These are phyloP conservation scores for Hyaloscypha hepaticicola DNA, from an alignment of 495 filamentous ascomycete species.

Conservation along the genomic window DNA sequence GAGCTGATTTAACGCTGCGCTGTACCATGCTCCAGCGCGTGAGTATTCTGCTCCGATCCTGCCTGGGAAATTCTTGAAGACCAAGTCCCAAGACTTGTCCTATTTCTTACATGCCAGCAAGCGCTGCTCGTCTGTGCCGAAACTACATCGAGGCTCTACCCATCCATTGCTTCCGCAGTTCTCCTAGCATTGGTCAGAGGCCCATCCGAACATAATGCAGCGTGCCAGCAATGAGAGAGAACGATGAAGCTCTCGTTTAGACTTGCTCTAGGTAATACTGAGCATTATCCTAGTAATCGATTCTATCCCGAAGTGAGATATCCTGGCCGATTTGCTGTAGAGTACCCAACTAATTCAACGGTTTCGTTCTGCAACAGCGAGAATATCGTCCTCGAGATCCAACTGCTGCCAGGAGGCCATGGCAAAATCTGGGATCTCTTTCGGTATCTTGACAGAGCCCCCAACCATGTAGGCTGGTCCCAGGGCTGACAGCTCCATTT, in stretches of 20 bases:
- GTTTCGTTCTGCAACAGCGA: slow-evolving; percentile 16
- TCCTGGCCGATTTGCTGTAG: too few species aligned
- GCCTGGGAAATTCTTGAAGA: too few species aligned
- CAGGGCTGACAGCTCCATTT: slow-evolving; percentile 60
- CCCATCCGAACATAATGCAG: not conserved
- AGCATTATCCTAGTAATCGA: not conserved
- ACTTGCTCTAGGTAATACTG: not conserved
- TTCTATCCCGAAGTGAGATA: too few species aligned
- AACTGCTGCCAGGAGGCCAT: slow-evolving; percentile 24
- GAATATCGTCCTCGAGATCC: slow-evolving; percentile 25
- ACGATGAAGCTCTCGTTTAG: not conserved
- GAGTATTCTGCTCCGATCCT: too few species aligned
- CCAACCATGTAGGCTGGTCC: slow-evolving; percentile 63
- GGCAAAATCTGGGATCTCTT: not conserved
- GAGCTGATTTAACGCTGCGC: too few species aligned
- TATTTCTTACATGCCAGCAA: too few species aligned
- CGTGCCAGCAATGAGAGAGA: not conserved
- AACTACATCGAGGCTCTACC: too few species aligned
- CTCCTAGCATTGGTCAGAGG: not conserved
- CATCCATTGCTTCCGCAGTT: not conserved
- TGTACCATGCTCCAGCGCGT: too few species aligned
- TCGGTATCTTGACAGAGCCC: slow-evolving; percentile 41
- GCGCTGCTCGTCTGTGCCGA: too few species aligned
- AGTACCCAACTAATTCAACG: slow-evolving; percentile 1
- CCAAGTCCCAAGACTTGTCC: too few species aligned